Evolutionary conservation across 805 yeast species (phyloP).

Genomic region (Metschnikowia lachancei): DNA sequence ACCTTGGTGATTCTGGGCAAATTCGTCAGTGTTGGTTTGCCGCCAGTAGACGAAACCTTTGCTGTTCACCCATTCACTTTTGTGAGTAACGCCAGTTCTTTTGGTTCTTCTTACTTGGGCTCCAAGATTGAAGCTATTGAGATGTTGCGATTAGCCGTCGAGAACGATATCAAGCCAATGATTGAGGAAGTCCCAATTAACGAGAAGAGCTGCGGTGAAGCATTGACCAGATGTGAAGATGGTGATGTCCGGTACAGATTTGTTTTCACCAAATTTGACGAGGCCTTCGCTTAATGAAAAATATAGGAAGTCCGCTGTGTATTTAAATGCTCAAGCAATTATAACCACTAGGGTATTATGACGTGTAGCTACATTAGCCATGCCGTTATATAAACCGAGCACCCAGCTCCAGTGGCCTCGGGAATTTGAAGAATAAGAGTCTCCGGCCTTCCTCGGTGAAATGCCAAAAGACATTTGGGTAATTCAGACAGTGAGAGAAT

Average conservation of each 20-base stretch:
- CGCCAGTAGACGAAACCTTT: constrained; percentile 44
- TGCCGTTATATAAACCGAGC: no score
- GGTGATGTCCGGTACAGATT: constrained; percentile 66
- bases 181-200: constrained; percentile 56
- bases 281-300: constrained; percentile 32
- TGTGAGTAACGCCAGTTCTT: constrained; percentile 47
- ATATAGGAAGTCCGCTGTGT: neutral
- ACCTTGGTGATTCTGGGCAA: constrained; percentile 57
- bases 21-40: constrained; percentile 66
- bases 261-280: constrained; percentile 55
- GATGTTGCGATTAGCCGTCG: constrained; percentile 62
- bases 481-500: no score
- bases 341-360: constrained; percentile 3
- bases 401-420: no score
- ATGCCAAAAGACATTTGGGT: no score
- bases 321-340: neutral
- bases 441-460: no score
- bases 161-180: constrained; percentile 60
- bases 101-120: constrained; percentile 61
- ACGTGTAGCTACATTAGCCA: neutral
- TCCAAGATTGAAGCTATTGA: constrained; percentile 63
- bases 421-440: no score
- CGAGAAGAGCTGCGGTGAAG: constrained; percentile 52
- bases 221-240: constrained; percentile 50
- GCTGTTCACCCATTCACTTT: constrained; percentile 51